Base-by-base conservation (phyloP, 495 filamentous ascomycete species). In the Trichoderma parareesei region DNA sequence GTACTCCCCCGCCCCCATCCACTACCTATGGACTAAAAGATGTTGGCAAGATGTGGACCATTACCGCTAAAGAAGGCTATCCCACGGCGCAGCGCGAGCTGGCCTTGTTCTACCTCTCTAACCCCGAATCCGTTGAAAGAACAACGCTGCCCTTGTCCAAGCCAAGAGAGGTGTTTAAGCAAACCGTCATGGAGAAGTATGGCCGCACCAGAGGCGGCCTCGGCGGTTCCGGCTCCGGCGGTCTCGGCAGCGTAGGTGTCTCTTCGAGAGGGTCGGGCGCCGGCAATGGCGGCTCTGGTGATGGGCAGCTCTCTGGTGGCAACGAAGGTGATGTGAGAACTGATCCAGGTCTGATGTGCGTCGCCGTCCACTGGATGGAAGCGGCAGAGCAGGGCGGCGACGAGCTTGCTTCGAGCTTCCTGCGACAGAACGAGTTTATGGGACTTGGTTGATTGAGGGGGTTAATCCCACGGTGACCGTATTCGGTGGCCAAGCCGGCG, bases 301-400 rank as follows among this genome's bases (percentile, higher is more conserved):
- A 69, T 46, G 71, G 71, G 64, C 69, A 72, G 61, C 71, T 73
- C 46, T 67, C 73, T 9, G 67, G 63, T 14, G 70, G 69, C 38
- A 76, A 73, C 66, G 77, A 76, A 43, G 72, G 73, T 10, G 85
- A 87, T 55, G 84, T 88, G 14, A 78, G 88, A 49, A 85, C 85
- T 61, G 92, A 98, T 71, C 92, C 94, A 18, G 87, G 88, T 60
- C 91, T 91, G 10, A 96, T 98, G 89, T 97, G 93, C 71, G 82
- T 97, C 63, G 93, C 95, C 4, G 89, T 96, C 71, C 94, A 98
- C 77, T 98, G 94, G 94, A 98, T 98, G 94, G 92, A 92, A 78
- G 78, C 93, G 67, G 92, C 90, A 48, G 89, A 90, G 65, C 84
- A 80, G 62, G 93, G 93, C 43, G 92, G 92, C 10, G 94, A 98